Evolutionary conservation across 106 monocot species (phyloP).

Genomic region (Acanthochlamys bracteata): DNA sequence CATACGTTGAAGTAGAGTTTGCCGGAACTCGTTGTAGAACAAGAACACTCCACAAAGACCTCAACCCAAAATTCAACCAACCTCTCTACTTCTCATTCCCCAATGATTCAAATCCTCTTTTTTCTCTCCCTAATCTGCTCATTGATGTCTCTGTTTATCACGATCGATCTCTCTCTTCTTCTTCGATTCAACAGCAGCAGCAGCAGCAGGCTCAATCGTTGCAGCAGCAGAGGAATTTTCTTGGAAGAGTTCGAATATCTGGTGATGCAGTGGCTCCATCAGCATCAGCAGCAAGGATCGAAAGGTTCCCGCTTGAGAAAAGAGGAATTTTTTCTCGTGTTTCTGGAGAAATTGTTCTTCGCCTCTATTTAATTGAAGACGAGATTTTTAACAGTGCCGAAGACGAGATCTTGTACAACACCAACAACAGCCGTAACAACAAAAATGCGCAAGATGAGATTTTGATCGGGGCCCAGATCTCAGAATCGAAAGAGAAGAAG

Average conservation of each 20-base stretch:
- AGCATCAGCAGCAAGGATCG: conserved; percentile 12
- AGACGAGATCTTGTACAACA: background rate
- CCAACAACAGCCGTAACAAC: background rate
- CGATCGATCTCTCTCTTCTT: conserved; percentile 22
- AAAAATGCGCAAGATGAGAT: background rate
- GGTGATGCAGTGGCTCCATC: conserved; percentile 47
- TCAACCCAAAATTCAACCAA: conserved; percentile 64
- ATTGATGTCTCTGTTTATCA: conserved; percentile 68
- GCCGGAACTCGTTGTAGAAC: conserved; percentile 62
- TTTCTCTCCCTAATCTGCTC: conserved; percentile 23
- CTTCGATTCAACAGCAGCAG: conserved; percentile 14
- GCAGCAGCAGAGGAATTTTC: conserved; percentile 18
- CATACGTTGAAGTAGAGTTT: conserved; percentile 76
- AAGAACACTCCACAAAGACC: conserved; percentile 42
- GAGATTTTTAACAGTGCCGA: background rate
- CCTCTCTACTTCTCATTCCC: conserved; percentile 44
- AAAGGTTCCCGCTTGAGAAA: conserved; percentile 79
- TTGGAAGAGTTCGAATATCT: conserved; percentile 70
- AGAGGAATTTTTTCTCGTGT: conserved; percentile 84
- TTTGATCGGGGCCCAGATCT: background rate
- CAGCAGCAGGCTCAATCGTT: background rate
- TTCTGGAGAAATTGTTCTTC: conserved; percentile 62
- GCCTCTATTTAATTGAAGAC: conserved; percentile 27
- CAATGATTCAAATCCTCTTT: conserved; percentile 30
- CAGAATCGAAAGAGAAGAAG: conserved; percentile 8